Evolutionary conservation across 2,329 filamentous ascomycete species (phyloP).

Genomic region (Aureobasidium sp.): DNA sequence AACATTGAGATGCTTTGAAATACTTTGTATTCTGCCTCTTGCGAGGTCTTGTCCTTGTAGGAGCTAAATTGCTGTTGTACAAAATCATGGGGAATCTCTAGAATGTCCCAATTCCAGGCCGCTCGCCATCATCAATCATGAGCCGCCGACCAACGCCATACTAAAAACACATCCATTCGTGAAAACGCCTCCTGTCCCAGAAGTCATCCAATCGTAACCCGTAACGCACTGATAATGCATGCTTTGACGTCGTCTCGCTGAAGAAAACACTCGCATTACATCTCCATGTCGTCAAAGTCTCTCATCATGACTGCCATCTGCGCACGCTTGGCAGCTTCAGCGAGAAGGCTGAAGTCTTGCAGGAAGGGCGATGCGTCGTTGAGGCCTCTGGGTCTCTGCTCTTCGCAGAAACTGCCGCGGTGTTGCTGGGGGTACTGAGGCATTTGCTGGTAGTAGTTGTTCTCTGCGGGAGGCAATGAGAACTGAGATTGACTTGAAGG

Average conservation of each 20-base stretch:
- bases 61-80: background rate
- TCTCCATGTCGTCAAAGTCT: constrained; percentile 67
- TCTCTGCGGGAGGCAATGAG: constrained; percentile 21
- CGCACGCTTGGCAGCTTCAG: constrained; percentile 86
- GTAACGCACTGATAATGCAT: constrained; percentile 6
- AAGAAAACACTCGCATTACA: constrained; percentile 29
- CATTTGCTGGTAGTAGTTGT: constrained; percentile 19
- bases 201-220: constrained; percentile 8
- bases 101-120: background rate
- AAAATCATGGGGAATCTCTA: background rate
- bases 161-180: background rate
- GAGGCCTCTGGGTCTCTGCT: constrained; percentile 24
- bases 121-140: background rate
- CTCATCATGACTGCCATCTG: constrained; percentile 84
- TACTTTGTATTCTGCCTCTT: background rate
- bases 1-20: background rate
- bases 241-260: background rate
- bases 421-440: constrained; percentile 23
- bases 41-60: background rate
- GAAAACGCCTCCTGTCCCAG: background rate
- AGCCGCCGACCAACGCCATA: constrained; percentile 8
- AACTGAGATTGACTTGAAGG: constrained; percentile 25
- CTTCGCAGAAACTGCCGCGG: constrained; percentile 18
- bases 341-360: constrained; percentile 74
- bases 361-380: constrained; percentile 55